Evolutionary conservation across 257 asterid species (phyloP), one percentile per base, ranked within the genome.

Genomic region (Solanum pinnatisectum): DNA sequence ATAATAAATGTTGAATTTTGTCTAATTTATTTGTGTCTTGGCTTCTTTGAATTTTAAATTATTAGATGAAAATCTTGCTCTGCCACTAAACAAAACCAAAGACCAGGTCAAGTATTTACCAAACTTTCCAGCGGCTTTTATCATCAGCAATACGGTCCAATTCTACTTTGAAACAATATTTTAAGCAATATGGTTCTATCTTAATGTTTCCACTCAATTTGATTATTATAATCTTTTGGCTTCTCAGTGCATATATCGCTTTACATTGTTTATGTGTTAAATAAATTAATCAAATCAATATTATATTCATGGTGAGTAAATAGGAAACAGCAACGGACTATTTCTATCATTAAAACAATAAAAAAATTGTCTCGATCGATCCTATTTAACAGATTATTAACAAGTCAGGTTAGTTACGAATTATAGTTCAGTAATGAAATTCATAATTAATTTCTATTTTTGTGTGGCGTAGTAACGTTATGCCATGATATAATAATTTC

Each of bases 1-100:
- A 6, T 52, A 52, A 0, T 22, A 59, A 59, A 1, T 59, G 0
- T 59, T 59, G 4, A 20, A 59, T 59, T 52, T 59, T 20, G 5
- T 59, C 20, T 20, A 22, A 59, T 22, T 8, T 59, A 59, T 60
- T 60, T 0, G 2, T 60, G 30, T 23, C 1, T 23, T 63, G 3
- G 0, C 3, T 10, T 23, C 5, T 63, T 63, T 9, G 0, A 4
- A 10, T 22, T 63, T 63, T 4, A 63, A 63, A 23, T 0, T 23
- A 1, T 23, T 10, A 0, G 0, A 23, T 63, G 14, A n/a, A 63
- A 63, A 10, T 60, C 6, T n/a, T 63, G 3, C 7, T n/a, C 33
- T 3, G 4, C 0, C 32, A 10, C 32, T 4, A 0, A 63, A 10
- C 7, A 63, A 70, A 73, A 22, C 9, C 25, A 71, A n/a, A 32